Evolutionary conservation across 2,329 filamentous ascomycete species (phyloP).

Genomic region (Fusarium sp.): DNA sequence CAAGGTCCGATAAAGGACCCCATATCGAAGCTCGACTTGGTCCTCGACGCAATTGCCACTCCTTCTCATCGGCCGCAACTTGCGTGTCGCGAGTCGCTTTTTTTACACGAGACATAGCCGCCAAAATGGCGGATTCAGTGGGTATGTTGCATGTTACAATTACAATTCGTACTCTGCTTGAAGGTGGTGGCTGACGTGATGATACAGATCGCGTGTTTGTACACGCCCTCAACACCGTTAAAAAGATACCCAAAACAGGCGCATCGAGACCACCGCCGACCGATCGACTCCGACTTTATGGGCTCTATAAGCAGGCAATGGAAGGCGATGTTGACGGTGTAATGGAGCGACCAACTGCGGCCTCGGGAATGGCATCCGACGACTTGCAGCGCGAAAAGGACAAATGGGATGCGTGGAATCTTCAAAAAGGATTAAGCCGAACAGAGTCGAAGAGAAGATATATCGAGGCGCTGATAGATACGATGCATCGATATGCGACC

Average conservation of each 20-base stretch:
- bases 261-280: conserved; percentile 86
- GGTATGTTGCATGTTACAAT: conserved; percentile 37
- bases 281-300: conserved; percentile 92
- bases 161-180: not conserved
- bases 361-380: conserved; percentile 59
- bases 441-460: conserved; percentile 96
- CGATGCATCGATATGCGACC: conserved; percentile 95
- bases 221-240: conserved; percentile 98
- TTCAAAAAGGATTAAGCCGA: conserved; percentile 81
- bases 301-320: conserved; percentile 99
- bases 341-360: conserved; percentile 79
- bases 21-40: conserved; percentile 29
- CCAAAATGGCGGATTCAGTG: conserved; percentile 47
- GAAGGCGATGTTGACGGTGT: conserved; percentile 96
- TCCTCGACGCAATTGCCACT: conserved; percentile 29
- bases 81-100: conserved; percentile 28
- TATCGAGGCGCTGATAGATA: conserved; percentile 92
- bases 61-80: conserved; percentile 24
- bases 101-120: conserved; percentile 19
- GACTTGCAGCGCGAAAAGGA: conserved; percentile 69
- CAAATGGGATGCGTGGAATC: conserved; percentile 96
- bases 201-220: conserved; percentile 92
- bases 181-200: conserved; percentile 33
- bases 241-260: conserved; percentile 94
- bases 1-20: conserved; percentile 44